Percentiles rank a stretch among this genome's conserved stretches.
Evolutionary conservation across 106 monocot species (phyloP).

Genomic region (Apostasia shenzhenica): DNA sequence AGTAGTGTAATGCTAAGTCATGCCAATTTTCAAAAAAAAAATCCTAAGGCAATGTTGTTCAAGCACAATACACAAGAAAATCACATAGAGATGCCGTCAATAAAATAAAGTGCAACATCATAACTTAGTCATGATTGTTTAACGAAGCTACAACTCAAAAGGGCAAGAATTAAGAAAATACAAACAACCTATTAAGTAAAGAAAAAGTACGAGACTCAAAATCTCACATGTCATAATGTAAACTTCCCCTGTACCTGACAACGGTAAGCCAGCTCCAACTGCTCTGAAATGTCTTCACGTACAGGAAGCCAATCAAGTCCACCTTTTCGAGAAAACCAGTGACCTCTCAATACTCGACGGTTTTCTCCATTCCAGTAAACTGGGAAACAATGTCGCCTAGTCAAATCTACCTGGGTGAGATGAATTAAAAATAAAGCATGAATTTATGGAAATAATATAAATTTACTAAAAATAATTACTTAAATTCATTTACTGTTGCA

Average conservation of each 20-base stretch:
- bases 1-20: too few species aligned
- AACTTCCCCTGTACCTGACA: conserved; percentile 43
- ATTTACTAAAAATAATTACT: too few species aligned
- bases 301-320: conserved; percentile 93
- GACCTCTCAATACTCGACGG: conserved; percentile 86
- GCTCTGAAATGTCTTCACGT: conserved; percentile 94
- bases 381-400: conserved; percentile 82
- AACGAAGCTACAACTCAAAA: too few species aligned
- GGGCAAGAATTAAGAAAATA: too few species aligned
- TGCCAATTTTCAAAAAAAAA: too few species aligned
- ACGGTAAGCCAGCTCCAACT: conserved; percentile 82
- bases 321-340: conserved; percentile 95
- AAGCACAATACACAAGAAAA: too few species aligned
- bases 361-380: conserved; percentile 99
- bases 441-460: background rate
- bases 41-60: too few species aligned
- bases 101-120: too few species aligned
- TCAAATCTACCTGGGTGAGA: conserved; percentile 72
- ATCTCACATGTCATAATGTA: background rate
- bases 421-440: background rate
- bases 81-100: too few species aligned
- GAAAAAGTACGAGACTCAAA: background rate
- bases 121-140: too few species aligned
- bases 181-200: too few species aligned
- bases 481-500: too few species aligned